Conservation (phyloP, 208 protist genomes). For the Phytomonas francai region DNA sequence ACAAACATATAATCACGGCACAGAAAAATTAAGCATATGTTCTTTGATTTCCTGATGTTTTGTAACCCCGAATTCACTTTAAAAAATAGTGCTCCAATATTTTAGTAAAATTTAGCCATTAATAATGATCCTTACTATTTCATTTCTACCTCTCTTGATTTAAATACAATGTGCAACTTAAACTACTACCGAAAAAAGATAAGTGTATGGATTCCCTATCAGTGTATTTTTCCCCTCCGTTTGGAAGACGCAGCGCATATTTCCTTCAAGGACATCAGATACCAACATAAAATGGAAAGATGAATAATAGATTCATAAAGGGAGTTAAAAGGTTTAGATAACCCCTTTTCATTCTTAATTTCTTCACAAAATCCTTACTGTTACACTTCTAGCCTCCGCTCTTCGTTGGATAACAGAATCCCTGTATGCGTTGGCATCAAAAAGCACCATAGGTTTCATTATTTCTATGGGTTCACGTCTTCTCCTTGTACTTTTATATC, state of each 20-base stretch:
- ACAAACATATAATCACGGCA: neutral
- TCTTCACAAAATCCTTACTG: neutral
- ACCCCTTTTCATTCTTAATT: neutral
- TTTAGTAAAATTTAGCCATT: neutral
- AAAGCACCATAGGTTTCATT: neutral
- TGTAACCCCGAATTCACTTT: neutral
- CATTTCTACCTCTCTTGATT: neutral
- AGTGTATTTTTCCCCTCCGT: neutral
- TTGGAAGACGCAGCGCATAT: neutral
- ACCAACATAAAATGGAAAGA: neutral
- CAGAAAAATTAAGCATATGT: neutral
- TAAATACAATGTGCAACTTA: neutral
- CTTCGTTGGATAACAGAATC: neutral
- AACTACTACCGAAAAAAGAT: neutral
- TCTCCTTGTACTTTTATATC: neutral
- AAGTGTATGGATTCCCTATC: neutral
- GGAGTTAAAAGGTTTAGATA: neutral
- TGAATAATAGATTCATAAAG: neutral
- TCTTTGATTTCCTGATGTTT: neutral
- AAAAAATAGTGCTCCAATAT: neutral
- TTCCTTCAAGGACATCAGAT: neutral
- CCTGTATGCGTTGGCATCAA: neutral
- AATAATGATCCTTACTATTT: neutral
- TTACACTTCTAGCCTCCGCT: neutral
- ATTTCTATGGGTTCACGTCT: neutral